A percentile compares a stretch with the other conserved stretches of the same genome.
Conservation (phyloP, 371 early-diverging fungal genomes). For the Batkoa obscura region DNA sequence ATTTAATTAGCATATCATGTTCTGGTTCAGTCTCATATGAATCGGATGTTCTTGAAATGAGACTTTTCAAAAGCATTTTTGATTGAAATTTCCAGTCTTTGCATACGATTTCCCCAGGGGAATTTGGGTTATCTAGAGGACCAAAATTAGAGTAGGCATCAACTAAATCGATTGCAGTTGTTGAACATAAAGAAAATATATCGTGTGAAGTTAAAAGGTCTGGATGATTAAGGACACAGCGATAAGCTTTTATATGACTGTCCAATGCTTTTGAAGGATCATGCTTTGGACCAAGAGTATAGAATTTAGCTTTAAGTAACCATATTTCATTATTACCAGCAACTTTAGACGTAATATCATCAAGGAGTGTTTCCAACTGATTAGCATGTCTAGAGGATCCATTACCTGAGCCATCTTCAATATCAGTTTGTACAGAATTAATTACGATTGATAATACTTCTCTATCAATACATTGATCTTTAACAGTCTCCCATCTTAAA, state of each 20-base stretch:
- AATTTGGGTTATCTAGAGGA: neutral
- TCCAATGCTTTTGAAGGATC: conserved; percentile 50
- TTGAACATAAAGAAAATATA: conserved; percentile 46
- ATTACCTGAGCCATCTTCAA: conserved; percentile 31
- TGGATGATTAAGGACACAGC: conserved; percentile 51
- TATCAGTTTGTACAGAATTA: conserved; percentile 38
- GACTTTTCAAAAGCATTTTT: conserved; percentile 51
- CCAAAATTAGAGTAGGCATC: conserved; percentile 59
- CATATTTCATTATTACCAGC: conserved; percentile 57
- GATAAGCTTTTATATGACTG: conserved; percentile 60
- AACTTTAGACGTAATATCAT: conserved; percentile 47
- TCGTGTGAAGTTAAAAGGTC: conserved; percentile 36
- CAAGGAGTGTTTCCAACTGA: conserved; percentile 33
- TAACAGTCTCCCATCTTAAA: conserved; percentile 37
- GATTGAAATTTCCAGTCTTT: conserved; percentile 79
- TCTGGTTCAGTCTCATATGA: conserved; percentile 42
- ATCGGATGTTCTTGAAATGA: conserved; percentile 60
- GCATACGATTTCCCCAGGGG: conserved; percentile 26
- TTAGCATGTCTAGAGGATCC: conserved; percentile 17
- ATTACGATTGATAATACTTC: conserved; percentile 52
- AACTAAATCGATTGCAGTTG: conserved; percentile 47
- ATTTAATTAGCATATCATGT: conserved; percentile 34
- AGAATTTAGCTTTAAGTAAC: conserved; percentile 53
- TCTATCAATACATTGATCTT: conserved; percentile 52
- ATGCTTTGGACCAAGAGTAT: conserved; percentile 28